phyloP scores from a whole-genome alignment of 2,329 filamentous ascomycete genomes.

The Exophiala sideris region DNA sequence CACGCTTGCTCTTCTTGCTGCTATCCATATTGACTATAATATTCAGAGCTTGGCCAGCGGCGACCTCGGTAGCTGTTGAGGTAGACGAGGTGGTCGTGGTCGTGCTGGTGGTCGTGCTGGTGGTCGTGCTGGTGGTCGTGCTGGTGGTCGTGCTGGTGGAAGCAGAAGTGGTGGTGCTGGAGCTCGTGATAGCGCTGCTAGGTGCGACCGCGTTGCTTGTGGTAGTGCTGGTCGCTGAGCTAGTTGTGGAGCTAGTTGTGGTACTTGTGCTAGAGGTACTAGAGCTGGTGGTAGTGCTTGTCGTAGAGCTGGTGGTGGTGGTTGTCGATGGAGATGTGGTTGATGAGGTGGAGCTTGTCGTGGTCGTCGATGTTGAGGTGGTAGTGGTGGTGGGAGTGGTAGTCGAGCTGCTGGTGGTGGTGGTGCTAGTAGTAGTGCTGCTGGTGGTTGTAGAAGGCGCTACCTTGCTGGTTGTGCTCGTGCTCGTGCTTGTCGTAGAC shows the following conservation, averaged over 20 bases:
- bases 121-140: not conserved
- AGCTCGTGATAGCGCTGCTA: not conserved
- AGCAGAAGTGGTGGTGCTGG: not conserved
- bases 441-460: not conserved
- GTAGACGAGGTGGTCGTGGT: not conserved
- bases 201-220: not conserved
- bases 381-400: slow-evolving; percentile 14
- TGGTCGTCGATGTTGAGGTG: slow-evolving; percentile 13
- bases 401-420: slow-evolving; percentile 14
- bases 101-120: slow-evolving; percentile 12
- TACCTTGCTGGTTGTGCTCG: slow-evolving; percentile 5
- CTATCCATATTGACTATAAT: no score
- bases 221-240: slow-evolving; percentile 1
- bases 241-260: slow-evolving; percentile 1
- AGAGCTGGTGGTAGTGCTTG: slow-evolving; percentile 14
- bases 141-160: slow-evolving; percentile 13
- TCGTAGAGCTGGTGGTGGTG: not conserved
- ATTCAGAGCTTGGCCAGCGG: no score
- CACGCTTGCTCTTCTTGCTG: no score
- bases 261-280: slow-evolving; percentile 10
- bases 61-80: not conserved
- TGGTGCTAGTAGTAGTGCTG: slow-evolving; percentile 8
- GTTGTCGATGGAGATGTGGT: slow-evolving; percentile 7
- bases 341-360: slow-evolving; percentile 1
- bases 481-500: slow-evolving; percentile 9